Base-by-base conservation (phyloP, 768 basidiomycete genomes). In the Pulveroboletus sp. region DNA sequence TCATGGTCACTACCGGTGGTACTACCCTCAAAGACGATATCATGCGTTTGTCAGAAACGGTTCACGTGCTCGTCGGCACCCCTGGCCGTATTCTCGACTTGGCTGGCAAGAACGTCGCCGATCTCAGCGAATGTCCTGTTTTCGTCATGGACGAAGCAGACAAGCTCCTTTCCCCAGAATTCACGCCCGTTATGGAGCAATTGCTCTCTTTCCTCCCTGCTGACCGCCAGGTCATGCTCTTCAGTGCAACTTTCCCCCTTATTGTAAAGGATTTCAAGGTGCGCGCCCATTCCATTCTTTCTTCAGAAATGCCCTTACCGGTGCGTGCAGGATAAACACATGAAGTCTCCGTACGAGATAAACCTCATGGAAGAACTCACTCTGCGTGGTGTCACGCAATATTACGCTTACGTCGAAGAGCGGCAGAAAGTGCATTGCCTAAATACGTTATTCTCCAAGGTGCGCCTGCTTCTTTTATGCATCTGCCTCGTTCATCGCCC, bases 101-200 rank as follows among this genome's bases (percentile, higher is more conserved):
- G 44, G 88, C 90, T 6, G 87, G 93, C 59, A 97, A 97, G 73
- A 81, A 72, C 55, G 87, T 99, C 33, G 95, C 95, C 24, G 93
- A 98, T 72, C 78, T 99, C 56, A 88, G 82, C 72, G 87, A 91
- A 64, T 97, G 95, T 70, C 85, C 87, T 3, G 90, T 95, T 46
- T 99, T 97, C 63, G 93, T 98, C 58, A 99, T 99, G 95, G 95
- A 99, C 69, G 95, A 99, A 72, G 95, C 95, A 40, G 97, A 98
- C 71, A 99, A 98, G 69, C 81, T 98, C 42, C 84, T 98, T 45
- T 93, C 89, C 7, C 93, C 94, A 49, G 95, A 99, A 73, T 99
- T 99, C 64, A 87, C 94, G 12, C 94, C 95, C 52, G 94, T 99
- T 49, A 95, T 99, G 84, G 95, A 98, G 74, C 91, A 97, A 64